These are phyloP conservation scores for Thielaviopsis populi DNA, from an alignment of 2,329 filamentous ascomycete genomes.

Conservation along the genomic window DNA sequence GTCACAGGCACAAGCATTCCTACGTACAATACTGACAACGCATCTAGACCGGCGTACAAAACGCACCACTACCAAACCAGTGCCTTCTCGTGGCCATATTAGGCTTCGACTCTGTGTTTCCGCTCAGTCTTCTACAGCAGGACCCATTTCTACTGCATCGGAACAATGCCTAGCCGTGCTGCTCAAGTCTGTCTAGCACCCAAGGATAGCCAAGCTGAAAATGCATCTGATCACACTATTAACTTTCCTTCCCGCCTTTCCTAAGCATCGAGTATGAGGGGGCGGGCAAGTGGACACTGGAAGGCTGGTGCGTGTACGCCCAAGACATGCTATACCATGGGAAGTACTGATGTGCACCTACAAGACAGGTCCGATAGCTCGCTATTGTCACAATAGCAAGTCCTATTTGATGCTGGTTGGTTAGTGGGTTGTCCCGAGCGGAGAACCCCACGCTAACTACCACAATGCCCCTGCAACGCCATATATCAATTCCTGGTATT, in stretches of 20 bases:
- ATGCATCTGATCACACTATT: background rate
- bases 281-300: background rate
- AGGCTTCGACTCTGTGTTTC: background rate
- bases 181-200: too few species aligned
- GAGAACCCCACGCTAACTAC: background rate
- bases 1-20: background rate
- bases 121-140: background rate
- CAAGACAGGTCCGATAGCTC: background rate
- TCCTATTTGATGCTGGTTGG: background rate
- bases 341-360: background rate
- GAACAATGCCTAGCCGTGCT: too few species aligned
- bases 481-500: background rate
- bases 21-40: background rate
- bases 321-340: background rate
- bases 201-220: too few species aligned
- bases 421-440: background rate
- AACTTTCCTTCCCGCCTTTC: background rate
- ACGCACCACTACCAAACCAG: background rate
- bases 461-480: background rate
- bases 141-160: background rate
- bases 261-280: background rate
- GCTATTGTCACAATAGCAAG: background rate
- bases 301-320: background rate
- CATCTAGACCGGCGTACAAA: background rate
- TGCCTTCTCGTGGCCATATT: background rate